phyloP scores from a whole-genome alignment of 2,329 filamentous ascomycete species.

The Aspergillus arachidicola region DNA sequence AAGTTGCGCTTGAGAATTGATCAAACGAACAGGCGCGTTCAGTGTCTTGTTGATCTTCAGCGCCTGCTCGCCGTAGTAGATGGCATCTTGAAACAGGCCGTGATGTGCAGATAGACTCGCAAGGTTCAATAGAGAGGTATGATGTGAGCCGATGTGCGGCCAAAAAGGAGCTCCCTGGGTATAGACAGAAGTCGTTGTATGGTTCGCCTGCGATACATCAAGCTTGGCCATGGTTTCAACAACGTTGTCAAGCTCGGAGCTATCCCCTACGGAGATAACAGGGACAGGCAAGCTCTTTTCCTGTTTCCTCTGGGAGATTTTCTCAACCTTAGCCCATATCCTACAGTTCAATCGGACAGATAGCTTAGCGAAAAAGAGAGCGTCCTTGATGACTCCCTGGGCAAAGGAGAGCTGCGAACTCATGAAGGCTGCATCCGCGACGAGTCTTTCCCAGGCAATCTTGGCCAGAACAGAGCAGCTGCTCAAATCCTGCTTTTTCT shows the following conservation, averaged over 20 bases:
- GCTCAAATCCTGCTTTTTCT: constrained; percentile 32
- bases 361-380: constrained; percentile 52
- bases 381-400: constrained; percentile 48
- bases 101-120: constrained; percentile 79
- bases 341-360: constrained; percentile 53
- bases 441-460: constrained; percentile 53
- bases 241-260: constrained; percentile 39
- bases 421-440: constrained; percentile 64
- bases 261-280: constrained; percentile 15
- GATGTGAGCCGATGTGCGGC: constrained; percentile 73
- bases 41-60: constrained; percentile 73
- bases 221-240: constrained; percentile 43
- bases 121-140: constrained; percentile 71
- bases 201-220: constrained; percentile 38
- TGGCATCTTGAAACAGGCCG: constrained; percentile 83
- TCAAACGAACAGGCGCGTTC: constrained; percentile 58
- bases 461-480: constrained; percentile 43
- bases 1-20: constrained; percentile 50
- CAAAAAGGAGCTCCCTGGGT: constrained; percentile 72
- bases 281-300: constrained; percentile 25
- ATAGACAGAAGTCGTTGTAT: constrained; percentile 46
- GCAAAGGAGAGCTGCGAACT: constrained; percentile 68
- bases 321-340: constrained; percentile 56
- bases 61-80: constrained; percentile 85
- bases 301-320: constrained; percentile 39